phyloP scores from a whole-genome alignment of 148 eudicot genomes.

The Cornus florida region DNA sequence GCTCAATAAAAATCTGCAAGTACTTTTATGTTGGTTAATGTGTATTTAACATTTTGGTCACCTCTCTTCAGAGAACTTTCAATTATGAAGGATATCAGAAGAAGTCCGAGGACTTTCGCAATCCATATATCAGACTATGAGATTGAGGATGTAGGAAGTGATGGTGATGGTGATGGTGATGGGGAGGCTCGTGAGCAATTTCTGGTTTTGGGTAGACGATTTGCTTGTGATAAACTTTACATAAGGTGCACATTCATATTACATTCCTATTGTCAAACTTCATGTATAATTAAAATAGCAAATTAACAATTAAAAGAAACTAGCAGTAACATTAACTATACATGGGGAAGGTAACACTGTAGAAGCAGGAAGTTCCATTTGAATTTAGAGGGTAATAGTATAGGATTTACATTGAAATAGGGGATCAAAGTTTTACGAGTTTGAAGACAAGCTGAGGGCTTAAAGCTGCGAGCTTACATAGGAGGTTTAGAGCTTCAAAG shows the following conservation, averaged over 20 bases:
- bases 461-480: not conserved
- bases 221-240: conserved; percentile 46
- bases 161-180: too few species aligned
- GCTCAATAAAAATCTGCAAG: not conserved
- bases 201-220: conserved; percentile 46
- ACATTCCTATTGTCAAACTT: not conserved
- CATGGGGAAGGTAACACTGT: not conserved
- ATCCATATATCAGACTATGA: conserved; percentile 45
- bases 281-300: too few species aligned
- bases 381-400: not conserved
- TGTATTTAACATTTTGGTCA: not conserved
- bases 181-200: conserved; percentile 24
- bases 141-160: conserved; percentile 39
- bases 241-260: conserved; percentile 38
- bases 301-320: too few species aligned
- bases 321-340: too few species aligned
- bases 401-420: not conserved
- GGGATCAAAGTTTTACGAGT: not conserved
- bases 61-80: conserved; percentile 32
- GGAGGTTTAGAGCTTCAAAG: conserved; percentile 7
- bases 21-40: not conserved
- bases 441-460: not conserved
- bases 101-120: conserved; percentile 41
- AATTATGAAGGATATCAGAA: conserved; percentile 25
- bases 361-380: not conserved